A percentile compares a stretch with the other conserved stretches of the same genome.
These are phyloP conservation scores for Papilionanthe hybrid DNA, from an alignment of 116 monocot genomes.

Conservation along the genomic window DNA sequence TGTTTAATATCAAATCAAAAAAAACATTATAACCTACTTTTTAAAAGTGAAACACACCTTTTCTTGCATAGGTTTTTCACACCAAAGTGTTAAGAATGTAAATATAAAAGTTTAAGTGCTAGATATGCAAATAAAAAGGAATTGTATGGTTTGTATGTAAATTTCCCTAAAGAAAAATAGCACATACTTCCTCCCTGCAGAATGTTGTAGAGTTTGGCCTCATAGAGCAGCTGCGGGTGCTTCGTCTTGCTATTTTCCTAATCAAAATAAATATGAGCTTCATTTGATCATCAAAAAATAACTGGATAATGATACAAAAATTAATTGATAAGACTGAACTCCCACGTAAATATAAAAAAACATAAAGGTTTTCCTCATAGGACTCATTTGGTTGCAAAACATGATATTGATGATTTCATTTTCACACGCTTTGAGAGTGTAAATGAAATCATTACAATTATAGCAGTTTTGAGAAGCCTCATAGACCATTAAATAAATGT, in stretches of 20 bases:
- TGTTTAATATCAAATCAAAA: too few relatives aligned
- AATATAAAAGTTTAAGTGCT: too few relatives aligned
- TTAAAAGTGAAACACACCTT: too few relatives aligned
- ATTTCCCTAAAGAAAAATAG: not conserved
- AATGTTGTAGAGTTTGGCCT: conserved; percentile 88
- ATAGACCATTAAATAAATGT: not conserved
- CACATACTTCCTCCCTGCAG: conserved; percentile 89
- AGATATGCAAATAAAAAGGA: too few relatives aligned
- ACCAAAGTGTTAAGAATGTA: too few relatives aligned
- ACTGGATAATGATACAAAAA: not conserved
- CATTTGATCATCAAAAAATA: not conserved
- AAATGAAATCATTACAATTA: not conserved
- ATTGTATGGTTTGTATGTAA: too few relatives aligned
- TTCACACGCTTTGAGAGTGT: not conserved
- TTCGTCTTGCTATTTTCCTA: conserved; percentile 90
- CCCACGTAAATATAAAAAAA: not conserved
- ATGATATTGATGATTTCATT: not conserved
- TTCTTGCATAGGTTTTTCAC: too few relatives aligned
- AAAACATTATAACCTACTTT: too few relatives aligned
- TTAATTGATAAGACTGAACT: not conserved
- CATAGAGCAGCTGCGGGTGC: conserved; percentile 88
- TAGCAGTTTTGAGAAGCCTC: not conserved
- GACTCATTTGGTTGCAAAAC: not conserved
- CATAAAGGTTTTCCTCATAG: not conserved
- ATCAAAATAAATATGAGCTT: not conserved